Conservation (phyloP, 2,329 filamentous ascomycete genomes). For the Colletotrichum truncatum region DNA sequence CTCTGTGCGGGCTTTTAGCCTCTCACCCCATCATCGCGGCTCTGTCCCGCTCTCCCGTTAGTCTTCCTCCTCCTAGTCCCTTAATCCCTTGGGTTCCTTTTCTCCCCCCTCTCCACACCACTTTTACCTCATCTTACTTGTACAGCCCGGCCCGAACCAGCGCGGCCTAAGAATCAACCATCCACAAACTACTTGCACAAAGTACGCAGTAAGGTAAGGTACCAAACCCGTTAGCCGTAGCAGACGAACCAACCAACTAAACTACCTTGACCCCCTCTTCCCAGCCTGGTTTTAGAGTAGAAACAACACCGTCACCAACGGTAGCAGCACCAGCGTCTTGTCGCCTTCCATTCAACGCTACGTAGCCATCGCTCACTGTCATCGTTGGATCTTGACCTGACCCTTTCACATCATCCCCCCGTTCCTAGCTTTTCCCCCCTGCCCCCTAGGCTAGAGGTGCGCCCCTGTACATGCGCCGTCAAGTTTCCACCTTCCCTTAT, state of each 20-base stretch:
- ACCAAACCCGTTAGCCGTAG: background rate
- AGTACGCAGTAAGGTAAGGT: background rate
- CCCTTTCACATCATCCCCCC: background rate
- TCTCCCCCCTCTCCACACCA: background rate
- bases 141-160: slow-evolving; percentile 5
- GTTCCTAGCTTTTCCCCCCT: background rate
- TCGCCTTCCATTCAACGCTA: background rate
- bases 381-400: background rate
- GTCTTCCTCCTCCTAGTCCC: background rate
- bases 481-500: slow-evolving; percentile 19
- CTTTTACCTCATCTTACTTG: slow-evolving; percentile 20
- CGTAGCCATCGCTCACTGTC: no score
- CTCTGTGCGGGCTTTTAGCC: no score
- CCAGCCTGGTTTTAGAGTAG: background rate
- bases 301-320: background rate
- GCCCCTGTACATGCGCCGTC: slow-evolving; percentile 12
- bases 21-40: background rate
- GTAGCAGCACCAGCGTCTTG: background rate
- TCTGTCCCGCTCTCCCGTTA: background rate
- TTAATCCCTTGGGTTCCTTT: background rate
- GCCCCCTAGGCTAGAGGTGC: background rate
- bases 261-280: no score
- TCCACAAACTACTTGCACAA: background rate
- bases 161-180: slow-evolving; percentile 2
- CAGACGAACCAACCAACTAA: background rate